These are phyloP conservation scores for Ophiostoma australiae DNA, from an alignment of 2,329 filamentous ascomycete genomes.

Conservation along the genomic window DNA sequence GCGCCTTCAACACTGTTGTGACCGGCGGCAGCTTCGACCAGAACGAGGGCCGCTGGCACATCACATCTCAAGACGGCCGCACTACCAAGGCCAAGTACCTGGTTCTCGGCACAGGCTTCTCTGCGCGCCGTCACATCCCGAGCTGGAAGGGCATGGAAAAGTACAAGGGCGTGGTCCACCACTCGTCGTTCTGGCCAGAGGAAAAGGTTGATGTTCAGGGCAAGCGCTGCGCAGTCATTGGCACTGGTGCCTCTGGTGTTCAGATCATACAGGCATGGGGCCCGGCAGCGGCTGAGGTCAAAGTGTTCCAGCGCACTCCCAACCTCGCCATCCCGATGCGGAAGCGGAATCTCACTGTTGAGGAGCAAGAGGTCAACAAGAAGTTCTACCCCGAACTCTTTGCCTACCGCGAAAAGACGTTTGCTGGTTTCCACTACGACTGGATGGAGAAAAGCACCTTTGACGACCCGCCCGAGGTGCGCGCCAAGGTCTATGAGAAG, in stretches of 20 bases:
- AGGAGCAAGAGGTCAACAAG: slow-evolving; percentile 48
- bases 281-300: slow-evolving; percentile 47
- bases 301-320: slow-evolving; percentile 62
- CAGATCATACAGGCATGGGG: slow-evolving; percentile 60
- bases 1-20: slow-evolving; percentile 52
- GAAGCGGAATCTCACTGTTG: slow-evolving; percentile 42
- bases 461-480: slow-evolving; percentile 48
- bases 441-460: slow-evolving; percentile 51
- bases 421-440: slow-evolving; percentile 57
- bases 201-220: slow-evolving; percentile 50
- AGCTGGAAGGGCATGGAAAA: slow-evolving; percentile 55
- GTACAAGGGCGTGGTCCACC: slow-evolving; percentile 56
- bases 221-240: slow-evolving; percentile 59
- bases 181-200: slow-evolving; percentile 58
- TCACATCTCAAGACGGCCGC: slow-evolving; percentile 47
- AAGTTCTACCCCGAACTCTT: slow-evolving; percentile 49
- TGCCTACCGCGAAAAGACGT: slow-evolving; percentile 46
- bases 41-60: slow-evolving; percentile 43
- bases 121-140: slow-evolving; percentile 57
- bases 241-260: slow-evolving; percentile 60
- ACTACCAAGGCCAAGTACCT: slow-evolving; percentile 48
- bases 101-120: slow-evolving; percentile 51
- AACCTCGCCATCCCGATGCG: slow-evolving; percentile 62
- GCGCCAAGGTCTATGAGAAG: slow-evolving; percentile 45
- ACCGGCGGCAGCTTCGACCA: slow-evolving; percentile 49